These are phyloP conservation scores for Clitopilus passeckerianus DNA, from an alignment of 768 basidiomycete genomes.

Conservation along the genomic window DNA sequence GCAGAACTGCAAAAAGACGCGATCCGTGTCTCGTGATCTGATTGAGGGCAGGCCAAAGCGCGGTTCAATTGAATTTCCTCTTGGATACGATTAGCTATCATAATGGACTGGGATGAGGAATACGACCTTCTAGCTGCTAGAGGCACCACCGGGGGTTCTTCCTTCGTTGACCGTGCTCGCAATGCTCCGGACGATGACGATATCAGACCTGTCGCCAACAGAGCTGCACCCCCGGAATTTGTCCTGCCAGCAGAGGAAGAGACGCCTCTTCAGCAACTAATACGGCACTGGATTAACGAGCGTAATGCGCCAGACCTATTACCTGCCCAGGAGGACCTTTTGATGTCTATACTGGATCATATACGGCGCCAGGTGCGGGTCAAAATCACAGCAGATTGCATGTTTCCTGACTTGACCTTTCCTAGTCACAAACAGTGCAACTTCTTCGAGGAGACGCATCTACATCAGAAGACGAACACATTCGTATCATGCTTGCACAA, in stretches of 20 bases:
- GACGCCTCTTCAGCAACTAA: constrained; percentile 64
- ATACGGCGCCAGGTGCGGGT: constrained; percentile 73
- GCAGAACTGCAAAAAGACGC: too few species aligned
- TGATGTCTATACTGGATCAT: constrained; percentile 67
- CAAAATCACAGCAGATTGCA: background rate
- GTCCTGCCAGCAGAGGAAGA: constrained; percentile 27
- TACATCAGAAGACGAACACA: constrained; percentile 90
- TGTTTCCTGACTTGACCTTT: constrained; percentile 1
- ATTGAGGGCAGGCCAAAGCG: constrained; percentile 26
- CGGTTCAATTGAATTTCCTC: constrained; percentile 8
- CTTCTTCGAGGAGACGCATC: constrained; percentile 73
- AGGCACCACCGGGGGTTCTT: constrained; percentile 14
- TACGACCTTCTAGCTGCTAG: constrained; percentile 20
- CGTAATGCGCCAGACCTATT: constrained; percentile 78
- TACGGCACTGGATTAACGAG: constrained; percentile 85
- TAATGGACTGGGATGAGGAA: constrained; percentile 36
- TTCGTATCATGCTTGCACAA: constrained; percentile 88
- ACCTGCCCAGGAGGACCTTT: constrained; percentile 63
- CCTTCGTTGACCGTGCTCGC: constrained; percentile 26
- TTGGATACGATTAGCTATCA: constrained; percentile 2
- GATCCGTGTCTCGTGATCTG: background rate
- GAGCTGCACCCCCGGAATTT: constrained; percentile 2
- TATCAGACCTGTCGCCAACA: constrained; percentile 21
- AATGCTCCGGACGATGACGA: constrained; percentile 31
- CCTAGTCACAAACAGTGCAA: constrained; percentile 75